These are phyloP conservation scores for Fraxinus pennsylvanica DNA, from an alignment of 257 asterid species.

Conservation along the genomic window DNA sequence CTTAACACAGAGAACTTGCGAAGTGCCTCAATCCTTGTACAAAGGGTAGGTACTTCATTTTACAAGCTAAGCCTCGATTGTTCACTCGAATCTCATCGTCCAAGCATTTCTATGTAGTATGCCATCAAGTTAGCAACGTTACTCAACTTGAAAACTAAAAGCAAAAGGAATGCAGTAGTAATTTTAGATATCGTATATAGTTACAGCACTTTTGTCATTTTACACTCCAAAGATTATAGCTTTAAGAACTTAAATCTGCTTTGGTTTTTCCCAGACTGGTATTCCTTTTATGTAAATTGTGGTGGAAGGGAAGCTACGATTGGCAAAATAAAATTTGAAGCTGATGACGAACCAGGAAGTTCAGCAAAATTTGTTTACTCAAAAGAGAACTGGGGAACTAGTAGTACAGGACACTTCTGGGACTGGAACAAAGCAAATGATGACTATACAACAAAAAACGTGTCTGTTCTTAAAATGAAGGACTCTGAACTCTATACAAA, in stretches of 20 bases:
- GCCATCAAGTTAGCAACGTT: neutral
- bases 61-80: neutral
- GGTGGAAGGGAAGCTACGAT: conserved; percentile 35
- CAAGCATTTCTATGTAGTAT: neutral
- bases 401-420: conserved; percentile 56
- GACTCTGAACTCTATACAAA: conserved; percentile 43
- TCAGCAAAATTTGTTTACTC: conserved; percentile 35
- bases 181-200: neutral
- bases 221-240: neutral
- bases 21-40: conserved; percentile 46
- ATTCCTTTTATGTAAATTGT: conserved; percentile 55
- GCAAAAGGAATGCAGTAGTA: neutral
- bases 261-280: conserved; percentile 37
- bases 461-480: conserved; percentile 38
- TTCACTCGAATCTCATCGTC: neutral
- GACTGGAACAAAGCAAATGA: neutral
- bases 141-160: neutral
- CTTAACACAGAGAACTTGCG: conserved; percentile 39
- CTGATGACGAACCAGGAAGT: conserved; percentile 39
- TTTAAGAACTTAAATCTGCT: neutral
- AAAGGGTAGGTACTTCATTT: conserved; percentile 31
- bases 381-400: conserved; percentile 51
- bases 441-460: conserved; percentile 36
- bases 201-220: neutral
- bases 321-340: conserved; percentile 42